These are phyloP conservation scores for Aristolochia contorta DNA, from an alignment of 164 flowering plant species.

Conservation along the genomic window DNA sequence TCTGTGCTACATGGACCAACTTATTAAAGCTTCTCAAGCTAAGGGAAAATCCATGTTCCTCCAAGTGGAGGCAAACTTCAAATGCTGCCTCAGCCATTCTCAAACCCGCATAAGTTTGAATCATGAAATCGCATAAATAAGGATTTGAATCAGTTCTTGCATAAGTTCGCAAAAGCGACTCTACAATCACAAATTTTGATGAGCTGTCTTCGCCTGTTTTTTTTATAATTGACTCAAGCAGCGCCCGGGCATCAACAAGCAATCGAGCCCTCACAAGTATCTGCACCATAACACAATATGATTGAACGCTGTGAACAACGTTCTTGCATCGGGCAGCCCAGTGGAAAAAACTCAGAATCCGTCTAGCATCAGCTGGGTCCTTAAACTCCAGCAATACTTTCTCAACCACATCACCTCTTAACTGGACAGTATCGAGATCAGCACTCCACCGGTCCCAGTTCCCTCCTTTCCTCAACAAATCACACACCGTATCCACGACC, in stretches of 20 bases:
- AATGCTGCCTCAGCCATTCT: constrained; percentile 48
- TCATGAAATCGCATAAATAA: constrained; percentile 58
- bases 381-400: constrained; percentile 46
- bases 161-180: constrained; percentile 40
- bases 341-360: constrained; percentile 66
- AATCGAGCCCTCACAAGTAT: constrained; percentile 43
- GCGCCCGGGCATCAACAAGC: constrained; percentile 46
- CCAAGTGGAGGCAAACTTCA: constrained; percentile 42
- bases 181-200: constrained; percentile 25
- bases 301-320: constrained; percentile 29
- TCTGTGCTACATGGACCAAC: constrained; percentile 48
- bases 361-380: constrained; percentile 47
- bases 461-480: constrained; percentile 28
- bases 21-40: constrained; percentile 52
- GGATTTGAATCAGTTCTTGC: constrained; percentile 29
- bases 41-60: constrained; percentile 40
- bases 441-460: constrained; percentile 41
- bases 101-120: constrained; percentile 61
- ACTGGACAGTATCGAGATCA: constrained; percentile 20
- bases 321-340: constrained; percentile 46
- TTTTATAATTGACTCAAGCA: constrained; percentile 48
- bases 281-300: constrained; percentile 49
- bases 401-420: constrained; percentile 27
- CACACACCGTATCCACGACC: constrained; percentile 16
- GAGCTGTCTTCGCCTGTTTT: constrained; percentile 3